These are phyloP conservation scores for Candida corydali DNA, from an alignment of 805 yeast genomes.

Conservation along the genomic window DNA sequence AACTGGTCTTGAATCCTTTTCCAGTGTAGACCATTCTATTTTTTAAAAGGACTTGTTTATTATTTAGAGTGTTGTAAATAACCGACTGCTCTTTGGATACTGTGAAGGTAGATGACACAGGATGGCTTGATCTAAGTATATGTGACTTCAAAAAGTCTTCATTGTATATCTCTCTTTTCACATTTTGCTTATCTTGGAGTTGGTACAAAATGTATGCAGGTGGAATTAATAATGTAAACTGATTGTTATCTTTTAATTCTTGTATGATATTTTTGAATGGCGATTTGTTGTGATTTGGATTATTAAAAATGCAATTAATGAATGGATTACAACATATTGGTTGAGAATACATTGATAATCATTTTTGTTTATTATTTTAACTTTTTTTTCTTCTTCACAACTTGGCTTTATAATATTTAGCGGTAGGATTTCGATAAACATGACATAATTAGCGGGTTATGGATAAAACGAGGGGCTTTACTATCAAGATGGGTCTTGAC, in stretches of 20 bases:
- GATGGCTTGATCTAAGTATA: conserved; percentile 38
- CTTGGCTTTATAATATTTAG: no score
- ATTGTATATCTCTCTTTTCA: conserved; percentile 40
- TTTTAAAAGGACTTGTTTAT: conserved; percentile 51
- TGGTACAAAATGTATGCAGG: conserved; percentile 43
- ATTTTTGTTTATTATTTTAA: no score
- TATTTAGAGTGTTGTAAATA: conserved; percentile 52
- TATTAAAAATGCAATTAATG: conserved; percentile 62
- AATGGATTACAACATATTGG: conserved; percentile 61
- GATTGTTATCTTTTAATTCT: conserved; percentile 42
- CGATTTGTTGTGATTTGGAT: conserved; percentile 41
- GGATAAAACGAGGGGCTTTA: no score
- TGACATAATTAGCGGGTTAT: no score
- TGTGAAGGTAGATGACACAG: conserved; percentile 19
- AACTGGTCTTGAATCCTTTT: conserved; percentile 50
- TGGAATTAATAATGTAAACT: conserved; percentile 64
- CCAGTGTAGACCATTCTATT: conserved; percentile 53
- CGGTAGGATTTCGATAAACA: no score
- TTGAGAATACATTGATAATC: no score
- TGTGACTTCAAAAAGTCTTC: conserved; percentile 64
- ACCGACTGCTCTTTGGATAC: conserved; percentile 33
- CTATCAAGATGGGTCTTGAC: no score
- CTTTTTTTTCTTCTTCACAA: no score
- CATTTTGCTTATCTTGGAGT: conserved; percentile 24
- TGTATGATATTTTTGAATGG: conserved; percentile 46